Percentiles rank a stretch among this genome's conserved stretches.
Conservation (phyloP, 139 green algal genomes). For the Ettlia oleoabundans region DNA sequence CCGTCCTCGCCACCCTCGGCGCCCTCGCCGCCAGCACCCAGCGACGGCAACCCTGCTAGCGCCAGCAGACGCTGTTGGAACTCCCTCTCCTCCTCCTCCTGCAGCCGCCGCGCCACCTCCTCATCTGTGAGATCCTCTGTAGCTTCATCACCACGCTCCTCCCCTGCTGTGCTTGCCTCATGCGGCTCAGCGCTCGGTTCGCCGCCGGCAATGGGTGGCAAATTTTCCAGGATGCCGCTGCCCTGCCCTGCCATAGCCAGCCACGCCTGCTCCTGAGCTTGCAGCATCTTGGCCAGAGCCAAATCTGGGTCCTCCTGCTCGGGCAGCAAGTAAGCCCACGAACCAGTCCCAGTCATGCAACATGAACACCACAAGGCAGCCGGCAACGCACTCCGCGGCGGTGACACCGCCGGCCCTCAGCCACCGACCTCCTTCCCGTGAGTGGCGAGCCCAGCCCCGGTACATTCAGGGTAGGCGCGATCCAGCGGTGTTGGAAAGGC, state of each 20-base stretch:
- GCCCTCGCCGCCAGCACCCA: no score
- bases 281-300: slow-evolving; percentile 55
- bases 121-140: slow-evolving; percentile 31
- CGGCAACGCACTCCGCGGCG: neutral
- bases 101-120: slow-evolving; percentile 45
- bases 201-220: neutral
- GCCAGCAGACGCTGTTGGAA: slow-evolving; percentile 49
- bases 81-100: slow-evolving; percentile 52
- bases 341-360: neutral
- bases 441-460: no score
- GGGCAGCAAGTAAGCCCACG: neutral
- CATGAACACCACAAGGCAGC: neutral
- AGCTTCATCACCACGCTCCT: neutral
- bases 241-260: slow-evolving; percentile 27
- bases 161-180: neutral
- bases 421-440: no score
- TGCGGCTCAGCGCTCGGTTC: neutral
- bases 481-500: neutral
- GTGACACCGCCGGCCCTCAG: no score
- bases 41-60: slow-evolving; percentile 34
- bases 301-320: slow-evolving; percentile 45
- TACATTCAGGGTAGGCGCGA: neutral
- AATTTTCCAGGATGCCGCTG: slow-evolving; percentile 1
- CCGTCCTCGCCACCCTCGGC: no score
- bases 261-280: slow-evolving; percentile 57